Percentiles rank a stretch among this genome's conserved stretches.
phyloP scores from a whole-genome alignment of 2,329 filamentous ascomycete genomes.

The Phaeosphaeriaceae sp. region DNA sequence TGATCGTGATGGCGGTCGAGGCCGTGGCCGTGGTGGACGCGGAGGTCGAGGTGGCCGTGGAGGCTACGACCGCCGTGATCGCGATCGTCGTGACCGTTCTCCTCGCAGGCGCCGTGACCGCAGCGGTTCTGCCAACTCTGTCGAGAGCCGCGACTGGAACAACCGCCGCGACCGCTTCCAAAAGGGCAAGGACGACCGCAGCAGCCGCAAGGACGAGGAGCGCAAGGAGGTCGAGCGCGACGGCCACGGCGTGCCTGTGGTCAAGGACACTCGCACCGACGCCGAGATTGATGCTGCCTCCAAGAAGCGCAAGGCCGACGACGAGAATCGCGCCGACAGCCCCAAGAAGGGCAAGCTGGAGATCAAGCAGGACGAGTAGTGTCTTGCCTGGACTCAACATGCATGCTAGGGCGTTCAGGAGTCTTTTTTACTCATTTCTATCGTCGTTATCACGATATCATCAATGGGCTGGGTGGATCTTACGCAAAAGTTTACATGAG shows the following conservation, averaged over 20 bases:
- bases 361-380: constrained; percentile 44
- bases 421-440: constrained; percentile 8
- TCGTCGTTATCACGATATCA: constrained; percentile 16
- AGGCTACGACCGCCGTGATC: constrained; percentile 34
- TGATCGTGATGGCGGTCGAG: constrained; percentile 37
- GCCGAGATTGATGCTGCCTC: constrained; percentile 20
- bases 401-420: constrained; percentile 20
- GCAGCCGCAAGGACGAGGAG: constrained; percentile 25
- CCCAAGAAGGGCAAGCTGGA: constrained; percentile 46
- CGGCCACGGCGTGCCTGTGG: constrained; percentile 34
- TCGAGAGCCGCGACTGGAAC: constrained; percentile 37
- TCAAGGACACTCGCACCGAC: constrained; percentile 31
- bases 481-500: constrained; percentile 14
- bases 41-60: constrained; percentile 33
- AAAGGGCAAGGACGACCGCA: constrained; percentile 35
- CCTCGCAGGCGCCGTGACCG: constrained; percentile 34
- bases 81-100: constrained; percentile 31
- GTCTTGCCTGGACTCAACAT: not conserved
- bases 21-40: constrained; percentile 39
- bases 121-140: constrained; percentile 24
- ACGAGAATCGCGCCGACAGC: constrained; percentile 22
- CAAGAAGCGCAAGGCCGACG: constrained; percentile 46
- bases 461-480: constrained; percentile 9
- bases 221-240: constrained; percentile 32
- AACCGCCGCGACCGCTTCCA: constrained; percentile 45